phyloP scores from a whole-genome alignment of 805 yeast genomes.

The Wickerhamia fluorescens region DNA sequence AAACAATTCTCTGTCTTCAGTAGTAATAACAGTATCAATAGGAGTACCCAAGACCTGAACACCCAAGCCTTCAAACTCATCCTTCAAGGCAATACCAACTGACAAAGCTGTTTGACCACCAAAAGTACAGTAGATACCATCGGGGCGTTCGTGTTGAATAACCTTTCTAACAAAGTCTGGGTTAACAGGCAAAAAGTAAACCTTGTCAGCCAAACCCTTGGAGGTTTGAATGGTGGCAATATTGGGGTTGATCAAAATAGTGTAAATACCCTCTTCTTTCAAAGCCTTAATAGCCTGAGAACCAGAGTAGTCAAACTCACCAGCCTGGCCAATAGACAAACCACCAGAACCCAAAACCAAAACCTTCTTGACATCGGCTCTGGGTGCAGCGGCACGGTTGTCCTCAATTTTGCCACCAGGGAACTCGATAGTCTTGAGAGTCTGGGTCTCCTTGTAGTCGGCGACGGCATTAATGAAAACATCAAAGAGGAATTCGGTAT shows the following conservation, averaged over 20 bases:
- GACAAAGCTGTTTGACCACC: conserved; percentile 98
- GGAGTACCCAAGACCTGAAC: conserved; percentile 96
- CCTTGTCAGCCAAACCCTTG: conserved; percentile 95
- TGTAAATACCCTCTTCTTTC: conserved; percentile 96
- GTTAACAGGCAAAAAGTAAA: conserved; percentile 95
- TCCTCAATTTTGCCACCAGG: conserved; percentile 84
- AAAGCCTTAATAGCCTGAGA: conserved; percentile 98
- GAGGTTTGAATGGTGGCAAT: conserved; percentile 98
- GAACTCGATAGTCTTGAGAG: conserved; percentile 68
- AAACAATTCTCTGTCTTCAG: conserved; percentile 96
- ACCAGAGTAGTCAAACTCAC: conserved; percentile 98
- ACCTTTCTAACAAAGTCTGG: conserved; percentile 96
- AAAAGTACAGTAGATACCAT: conserved; percentile 92
- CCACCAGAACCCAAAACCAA: conserved; percentile 97
- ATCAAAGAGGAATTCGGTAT: conserved; percentile 94
- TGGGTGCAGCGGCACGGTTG: conserved; percentile 69
- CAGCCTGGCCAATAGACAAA: conserved; percentile 97
- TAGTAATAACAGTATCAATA: conserved; percentile 90
- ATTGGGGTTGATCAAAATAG: conserved; percentile 93
- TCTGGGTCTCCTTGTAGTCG: conserved; percentile 52
- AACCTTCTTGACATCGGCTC: conserved; percentile 81
- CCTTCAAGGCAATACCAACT: conserved; percentile 93
- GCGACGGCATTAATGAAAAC: conserved; percentile 79
- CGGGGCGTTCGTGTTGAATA: conserved; percentile 91
- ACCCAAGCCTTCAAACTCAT: conserved; percentile 86